phyloP scores from a whole-genome alignment of 2,329 filamentous ascomycete species.

The Xylariales sp. region DNA sequence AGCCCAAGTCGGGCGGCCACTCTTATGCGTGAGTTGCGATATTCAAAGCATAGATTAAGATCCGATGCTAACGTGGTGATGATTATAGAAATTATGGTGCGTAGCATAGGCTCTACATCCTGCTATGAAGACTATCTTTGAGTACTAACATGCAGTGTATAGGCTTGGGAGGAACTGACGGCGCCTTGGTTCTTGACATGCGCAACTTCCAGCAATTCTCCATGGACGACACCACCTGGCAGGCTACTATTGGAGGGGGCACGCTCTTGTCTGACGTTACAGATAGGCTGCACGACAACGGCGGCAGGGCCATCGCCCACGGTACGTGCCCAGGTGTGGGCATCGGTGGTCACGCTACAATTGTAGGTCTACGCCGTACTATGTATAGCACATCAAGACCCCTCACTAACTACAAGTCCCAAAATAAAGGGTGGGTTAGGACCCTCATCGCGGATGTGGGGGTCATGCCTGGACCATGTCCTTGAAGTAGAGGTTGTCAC shows the following conservation, averaged over 20 bases:
- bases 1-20: constrained; percentile 61
- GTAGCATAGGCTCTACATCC: no score
- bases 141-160: constrained; percentile 1
- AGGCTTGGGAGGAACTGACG: constrained; percentile 46
- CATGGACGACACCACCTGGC: constrained; percentile 48
- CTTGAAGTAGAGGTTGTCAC: constrained; percentile 52
- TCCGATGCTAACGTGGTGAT: constrained; percentile 2
- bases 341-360: constrained; percentile 54
- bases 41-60: no score
- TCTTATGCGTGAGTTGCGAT: constrained; percentile 52
- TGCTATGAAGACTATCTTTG: not conserved
- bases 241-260: constrained; percentile 52
- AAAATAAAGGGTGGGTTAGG: constrained; percentile 48
- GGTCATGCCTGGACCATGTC: constrained; percentile 50
- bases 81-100: constrained; percentile 26
- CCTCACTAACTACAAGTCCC: not conserved
- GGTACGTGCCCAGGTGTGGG: constrained; percentile 57
- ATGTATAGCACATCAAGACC: no score
- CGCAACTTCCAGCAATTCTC: constrained; percentile 46
- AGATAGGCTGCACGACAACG: constrained; percentile 42
- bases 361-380: no score
- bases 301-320: constrained; percentile 53
- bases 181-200: constrained; percentile 50
- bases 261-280: constrained; percentile 48
- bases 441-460: constrained; percentile 57